Evolutionary conservation across 2,329 filamentous ascomycete genomes (phyloP).

Genomic region (Verticillium isaacii): DNA sequence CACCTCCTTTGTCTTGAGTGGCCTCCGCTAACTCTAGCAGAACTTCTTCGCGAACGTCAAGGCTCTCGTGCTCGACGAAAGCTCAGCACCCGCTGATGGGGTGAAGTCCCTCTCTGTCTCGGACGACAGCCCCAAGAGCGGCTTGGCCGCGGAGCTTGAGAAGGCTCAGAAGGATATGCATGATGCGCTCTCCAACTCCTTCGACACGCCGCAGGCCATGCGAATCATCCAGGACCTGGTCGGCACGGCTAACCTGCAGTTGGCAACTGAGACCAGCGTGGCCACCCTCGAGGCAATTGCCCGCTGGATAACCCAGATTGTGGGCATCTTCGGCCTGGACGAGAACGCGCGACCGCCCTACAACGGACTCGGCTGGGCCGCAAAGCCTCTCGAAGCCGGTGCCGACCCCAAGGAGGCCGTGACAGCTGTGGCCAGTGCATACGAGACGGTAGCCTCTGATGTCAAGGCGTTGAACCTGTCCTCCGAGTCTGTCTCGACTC

Average conservation of each 20-base stretch:
- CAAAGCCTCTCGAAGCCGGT: conserved; percentile 27
- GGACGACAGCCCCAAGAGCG: conserved; percentile 23
- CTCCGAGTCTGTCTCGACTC: conserved; percentile 34
- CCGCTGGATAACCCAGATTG: conserved; percentile 76
- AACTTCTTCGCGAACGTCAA: conserved; percentile 57
- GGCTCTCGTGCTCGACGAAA: conserved; percentile 42
- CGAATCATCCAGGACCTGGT: conserved; percentile 72
- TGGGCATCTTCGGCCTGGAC: conserved; percentile 80
- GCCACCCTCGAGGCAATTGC: conserved; percentile 53
- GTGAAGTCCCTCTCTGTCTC: conserved; percentile 33
- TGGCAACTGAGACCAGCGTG: conserved; percentile 41
- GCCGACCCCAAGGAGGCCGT: conserved; percentile 17
- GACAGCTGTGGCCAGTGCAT: conserved; percentile 39
- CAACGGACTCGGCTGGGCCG: conserved; percentile 52
- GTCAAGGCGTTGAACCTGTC: conserved; percentile 42
- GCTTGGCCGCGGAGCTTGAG: conserved; percentile 34
- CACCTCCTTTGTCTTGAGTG: neutral
- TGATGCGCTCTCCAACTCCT: conserved; percentile 71
- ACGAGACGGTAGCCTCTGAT: conserved; percentile 40
- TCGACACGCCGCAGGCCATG: conserved; percentile 81
- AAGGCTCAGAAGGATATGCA: conserved; percentile 51
- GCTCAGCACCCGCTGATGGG: conserved; percentile 7
- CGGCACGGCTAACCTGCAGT: conserved; percentile 65
- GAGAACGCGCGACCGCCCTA: conserved; percentile 51
- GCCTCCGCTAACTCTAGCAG: conserved; percentile 21